phyloP scores from a whole-genome alignment of 140 eudicot species.

The Senecio squalidus region DNA sequence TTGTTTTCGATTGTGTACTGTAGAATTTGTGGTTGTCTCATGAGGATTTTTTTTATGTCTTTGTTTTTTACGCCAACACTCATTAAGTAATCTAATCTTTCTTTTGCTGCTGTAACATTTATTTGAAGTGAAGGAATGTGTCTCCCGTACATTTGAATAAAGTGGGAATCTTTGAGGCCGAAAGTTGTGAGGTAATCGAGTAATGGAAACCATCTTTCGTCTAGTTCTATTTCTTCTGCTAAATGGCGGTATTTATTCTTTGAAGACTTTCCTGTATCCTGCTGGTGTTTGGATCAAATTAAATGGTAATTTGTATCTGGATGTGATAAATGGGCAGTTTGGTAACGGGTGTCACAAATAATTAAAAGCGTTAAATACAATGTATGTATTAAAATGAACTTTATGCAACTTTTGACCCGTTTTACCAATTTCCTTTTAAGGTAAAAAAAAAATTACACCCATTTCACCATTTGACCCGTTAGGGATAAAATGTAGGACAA shows the following conservation, averaged over 20 bases:
- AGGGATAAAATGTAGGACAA: neutral
- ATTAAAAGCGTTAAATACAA: neutral
- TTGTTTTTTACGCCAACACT: conserved; percentile 74
- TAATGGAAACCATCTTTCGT: conserved; percentile 73
- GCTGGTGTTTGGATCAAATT: conserved; percentile 21
- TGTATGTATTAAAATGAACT: neutral
- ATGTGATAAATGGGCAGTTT: neutral
- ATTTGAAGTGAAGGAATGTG: conserved; percentile 87
- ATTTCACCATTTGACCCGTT: neutral
- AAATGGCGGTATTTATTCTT: conserved; percentile 47
- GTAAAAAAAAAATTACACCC: too few relatives aligned
- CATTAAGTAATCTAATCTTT: conserved; percentile 72
- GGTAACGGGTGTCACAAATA: neutral
- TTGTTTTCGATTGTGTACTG: conserved; percentile 76
- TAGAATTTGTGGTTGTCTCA: conserved; percentile 88
- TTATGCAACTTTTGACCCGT: neutral
- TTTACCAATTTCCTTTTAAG: too few relatives aligned
- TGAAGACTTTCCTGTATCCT: conserved; percentile 38
- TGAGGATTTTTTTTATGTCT: conserved; percentile 71
- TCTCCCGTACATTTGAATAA: conserved; percentile 79
- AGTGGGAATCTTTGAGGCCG: conserved; percentile 81
- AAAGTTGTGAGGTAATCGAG: conserved; percentile 81
- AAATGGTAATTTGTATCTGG: neutral
- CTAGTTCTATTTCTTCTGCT: conserved; percentile 66
- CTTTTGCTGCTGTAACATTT: conserved; percentile 66